Evolutionary conservation across 192 early-diverging fungal genomes (phyloP).

Genomic region (Neocallimastix lanati): DNA sequence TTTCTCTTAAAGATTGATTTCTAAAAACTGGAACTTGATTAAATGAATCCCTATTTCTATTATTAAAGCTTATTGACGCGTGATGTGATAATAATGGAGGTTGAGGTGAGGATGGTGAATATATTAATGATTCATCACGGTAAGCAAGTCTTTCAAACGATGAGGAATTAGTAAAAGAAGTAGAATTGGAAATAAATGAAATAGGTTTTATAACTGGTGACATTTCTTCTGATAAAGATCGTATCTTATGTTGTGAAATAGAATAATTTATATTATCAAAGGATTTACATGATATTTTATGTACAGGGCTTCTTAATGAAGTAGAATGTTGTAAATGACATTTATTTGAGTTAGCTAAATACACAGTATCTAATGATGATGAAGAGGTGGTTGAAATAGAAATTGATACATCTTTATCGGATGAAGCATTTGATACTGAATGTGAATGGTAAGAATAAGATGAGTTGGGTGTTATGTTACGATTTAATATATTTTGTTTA

Average conservation of each 20-base stretch:
- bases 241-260: background rate
- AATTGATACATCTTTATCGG: background rate
- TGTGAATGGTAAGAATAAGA: background rate
- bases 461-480: background rate
- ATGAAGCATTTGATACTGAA: background rate
- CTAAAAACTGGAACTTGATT: background rate
- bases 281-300: background rate
- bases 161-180: background rate
- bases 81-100: background rate
- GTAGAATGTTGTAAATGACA: background rate
- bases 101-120: background rate
- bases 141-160: background rate
- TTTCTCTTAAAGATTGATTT: background rate
- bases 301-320: background rate
- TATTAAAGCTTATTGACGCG: background rate
- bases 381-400: background rate
- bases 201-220: background rate
- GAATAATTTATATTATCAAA: background rate
- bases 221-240: background rate
- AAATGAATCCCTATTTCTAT: background rate
- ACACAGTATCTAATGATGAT: background rate
- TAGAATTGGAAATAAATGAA: background rate
- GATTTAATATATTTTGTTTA: background rate
- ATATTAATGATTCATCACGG: background rate
- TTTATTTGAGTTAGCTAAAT: background rate